Conservation (phyloP, 441 rosid species). For the Pelargonium cotyledonis region DNA sequence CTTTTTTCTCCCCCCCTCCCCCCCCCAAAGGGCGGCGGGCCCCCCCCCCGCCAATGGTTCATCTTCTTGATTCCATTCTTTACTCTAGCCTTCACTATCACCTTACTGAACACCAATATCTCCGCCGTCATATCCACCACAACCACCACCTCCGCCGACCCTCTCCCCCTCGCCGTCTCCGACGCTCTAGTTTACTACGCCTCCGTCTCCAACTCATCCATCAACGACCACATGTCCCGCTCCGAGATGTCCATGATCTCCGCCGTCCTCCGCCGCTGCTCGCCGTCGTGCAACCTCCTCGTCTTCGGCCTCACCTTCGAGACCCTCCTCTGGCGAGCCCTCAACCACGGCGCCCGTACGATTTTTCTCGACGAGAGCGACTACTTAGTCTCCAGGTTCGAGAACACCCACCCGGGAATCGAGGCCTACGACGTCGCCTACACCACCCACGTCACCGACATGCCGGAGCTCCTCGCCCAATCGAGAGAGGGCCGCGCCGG, state of each 20-base stretch:
- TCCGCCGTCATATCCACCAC: slow-evolving; percentile 29
- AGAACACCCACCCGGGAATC: slow-evolving; percentile 48
- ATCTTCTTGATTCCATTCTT: slow-evolving; percentile 59
- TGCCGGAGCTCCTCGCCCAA: slow-evolving; percentile 29
- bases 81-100: slow-evolving; percentile 49
- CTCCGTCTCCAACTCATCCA: slow-evolving; percentile 31
- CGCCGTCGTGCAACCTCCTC: slow-evolving; percentile 50
- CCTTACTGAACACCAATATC: slow-evolving; percentile 37
- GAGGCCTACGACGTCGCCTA: slow-evolving; percentile 76
- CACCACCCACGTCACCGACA: slow-evolving; percentile 59
- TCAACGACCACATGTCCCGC: slow-evolving; percentile 47
- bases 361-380: slow-evolving; percentile 72
- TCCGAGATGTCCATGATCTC: slow-evolving; percentile 55
- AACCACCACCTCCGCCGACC: slow-evolving; percentile 24
- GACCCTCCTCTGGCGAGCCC: slow-evolving; percentile 72
- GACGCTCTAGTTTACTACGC: slow-evolving; percentile 72
- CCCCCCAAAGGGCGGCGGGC: not conserved
- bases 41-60: slow-evolving; percentile 41
- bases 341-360: slow-evolving; percentile 60
- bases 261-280: slow-evolving; percentile 38
- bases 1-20: too few relatives aligned
- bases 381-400: slow-evolving; percentile 55
- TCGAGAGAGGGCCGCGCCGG: slow-evolving; percentile 28
- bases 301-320: slow-evolving; percentile 74
- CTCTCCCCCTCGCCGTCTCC: slow-evolving; percentile 43